A percentile compares a stretch with the other conserved stretches of the same genome.
Conservation (phyloP, 73 alveolate genomes). For the Paramecium primaurelia region DNA sequence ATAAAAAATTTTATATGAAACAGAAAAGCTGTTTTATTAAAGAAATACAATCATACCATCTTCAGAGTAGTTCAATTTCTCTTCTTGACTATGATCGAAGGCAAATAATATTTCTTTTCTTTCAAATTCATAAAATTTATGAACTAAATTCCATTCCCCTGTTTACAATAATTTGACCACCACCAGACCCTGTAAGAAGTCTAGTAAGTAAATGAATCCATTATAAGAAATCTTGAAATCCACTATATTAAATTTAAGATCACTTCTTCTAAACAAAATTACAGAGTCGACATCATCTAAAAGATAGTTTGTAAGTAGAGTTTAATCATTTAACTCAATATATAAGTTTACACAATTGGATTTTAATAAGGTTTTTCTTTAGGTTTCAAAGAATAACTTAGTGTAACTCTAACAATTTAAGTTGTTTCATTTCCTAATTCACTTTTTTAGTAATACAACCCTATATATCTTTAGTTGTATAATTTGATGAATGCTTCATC, state of each 20-base stretch:
- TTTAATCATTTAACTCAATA: background rate
- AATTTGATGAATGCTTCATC: background rate
- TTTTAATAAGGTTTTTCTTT: background rate
- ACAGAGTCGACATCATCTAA: background rate
- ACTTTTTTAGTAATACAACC: background rate
- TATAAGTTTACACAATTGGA: background rate
- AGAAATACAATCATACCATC: background rate
- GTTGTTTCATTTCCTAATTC: background rate
- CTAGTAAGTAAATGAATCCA: background rate
- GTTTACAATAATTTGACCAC: background rate
- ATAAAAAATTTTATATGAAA: background rate
- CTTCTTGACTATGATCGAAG: background rate
- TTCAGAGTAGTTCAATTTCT: background rate
- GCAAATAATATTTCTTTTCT: background rate
- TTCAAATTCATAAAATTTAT: too few species aligned
- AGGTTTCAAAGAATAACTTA: background rate
- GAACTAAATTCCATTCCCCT: background rate
- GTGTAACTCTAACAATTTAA: conserved; percentile 8
- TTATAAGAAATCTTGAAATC: background rate
- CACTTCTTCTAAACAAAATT: background rate
- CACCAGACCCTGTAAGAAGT: background rate
- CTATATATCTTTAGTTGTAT: background rate
- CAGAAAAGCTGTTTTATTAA: background rate
- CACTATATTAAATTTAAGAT: background rate
- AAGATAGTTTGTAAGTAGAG: background rate